Percentiles rank a stretch among this genome's conserved stretches.
Conservation (phyloP, 495 filamentous ascomycete species). For the Halenospora varia region DNA sequence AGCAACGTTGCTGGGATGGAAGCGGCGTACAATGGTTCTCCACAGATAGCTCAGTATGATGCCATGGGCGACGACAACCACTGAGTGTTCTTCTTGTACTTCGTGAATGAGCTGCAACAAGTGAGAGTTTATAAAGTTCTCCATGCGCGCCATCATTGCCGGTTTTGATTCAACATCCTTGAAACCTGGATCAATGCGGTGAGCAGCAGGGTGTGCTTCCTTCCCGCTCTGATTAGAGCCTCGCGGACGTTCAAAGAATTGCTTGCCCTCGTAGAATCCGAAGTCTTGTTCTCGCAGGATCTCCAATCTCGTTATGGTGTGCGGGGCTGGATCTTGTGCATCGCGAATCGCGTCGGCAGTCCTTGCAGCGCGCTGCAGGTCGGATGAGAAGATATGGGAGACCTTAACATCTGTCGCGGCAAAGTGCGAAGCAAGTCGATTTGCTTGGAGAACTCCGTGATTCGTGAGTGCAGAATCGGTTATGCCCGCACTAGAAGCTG, state of each 20-base stretch:
- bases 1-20: slow-evolving; percentile 38
- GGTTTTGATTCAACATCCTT: slow-evolving; percentile 51
- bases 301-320: slow-evolving; percentile 41
- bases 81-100: slow-evolving; percentile 20
- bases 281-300: slow-evolving; percentile 72
- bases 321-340: slow-evolving; percentile 36
- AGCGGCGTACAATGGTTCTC: slow-evolving; percentile 52
- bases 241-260: slow-evolving; percentile 27
- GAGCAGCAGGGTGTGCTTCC: slow-evolving; percentile 10
- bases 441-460: slow-evolving; percentile 75
- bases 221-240: slow-evolving; percentile 9
- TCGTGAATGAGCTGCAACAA: slow-evolving; percentile 52
- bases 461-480: slow-evolving; percentile 77
- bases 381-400: slow-evolving; percentile 70
- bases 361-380: slow-evolving; percentile 65
- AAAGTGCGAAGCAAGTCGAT: slow-evolving; percentile 57
- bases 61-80: slow-evolving; percentile 77
- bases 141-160: slow-evolving; percentile 58
- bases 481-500: slow-evolving; percentile 61
- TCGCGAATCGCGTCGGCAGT: slow-evolving; percentile 64
- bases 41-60: slow-evolving; percentile 69
- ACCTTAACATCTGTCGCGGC: slow-evolving; percentile 37
- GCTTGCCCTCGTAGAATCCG: slow-evolving; percentile 62
- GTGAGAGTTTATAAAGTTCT: slow-evolving; percentile 57
- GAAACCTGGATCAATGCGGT: slow-evolving; percentile 37